Evolutionary conservation across 106 monocot species (phyloP).

Genomic region (Allium sativum): DNA sequence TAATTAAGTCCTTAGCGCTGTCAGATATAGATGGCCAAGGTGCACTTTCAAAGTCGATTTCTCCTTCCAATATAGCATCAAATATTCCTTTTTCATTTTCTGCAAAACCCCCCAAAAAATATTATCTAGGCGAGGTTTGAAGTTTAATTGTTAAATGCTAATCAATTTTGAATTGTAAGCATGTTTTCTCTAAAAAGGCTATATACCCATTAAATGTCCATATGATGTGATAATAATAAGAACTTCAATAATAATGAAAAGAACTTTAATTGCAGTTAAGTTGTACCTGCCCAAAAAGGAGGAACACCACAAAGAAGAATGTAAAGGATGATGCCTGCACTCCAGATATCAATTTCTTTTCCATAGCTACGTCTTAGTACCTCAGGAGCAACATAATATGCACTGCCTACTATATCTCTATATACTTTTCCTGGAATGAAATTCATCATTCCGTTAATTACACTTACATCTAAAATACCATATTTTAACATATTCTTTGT

Average conservation of each 20-base stretch:
- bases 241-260: too few relatives aligned
- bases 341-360: conserved; percentile 43
- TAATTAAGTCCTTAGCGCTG: conserved; percentile 51
- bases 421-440: conserved; percentile 30
- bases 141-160: too few relatives aligned
- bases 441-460: not conserved
- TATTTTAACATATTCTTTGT: too few relatives aligned
- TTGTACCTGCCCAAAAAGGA: conserved; percentile 43
- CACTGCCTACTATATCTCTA: conserved; percentile 44
- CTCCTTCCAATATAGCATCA: conserved; percentile 52
- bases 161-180: too few relatives aligned
- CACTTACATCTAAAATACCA: too few relatives aligned
- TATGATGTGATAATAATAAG: too few relatives aligned
- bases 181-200: too few relatives aligned
- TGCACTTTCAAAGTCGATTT: conserved; percentile 47
- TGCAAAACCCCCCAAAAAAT: conserved; percentile 1
- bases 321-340: conserved; percentile 44
- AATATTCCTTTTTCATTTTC: conserved; percentile 69
- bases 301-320: conserved; percentile 44
- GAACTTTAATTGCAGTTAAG: not conserved
- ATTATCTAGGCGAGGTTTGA: not conserved
- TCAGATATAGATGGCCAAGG: conserved; percentile 63
- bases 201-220: too few relatives aligned
- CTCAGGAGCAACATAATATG: conserved; percentile 50
- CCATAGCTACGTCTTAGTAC: conserved; percentile 28